Conservation (phyloP, 192 early-diverging fungal genomes). For the Podila epigama region DNA sequence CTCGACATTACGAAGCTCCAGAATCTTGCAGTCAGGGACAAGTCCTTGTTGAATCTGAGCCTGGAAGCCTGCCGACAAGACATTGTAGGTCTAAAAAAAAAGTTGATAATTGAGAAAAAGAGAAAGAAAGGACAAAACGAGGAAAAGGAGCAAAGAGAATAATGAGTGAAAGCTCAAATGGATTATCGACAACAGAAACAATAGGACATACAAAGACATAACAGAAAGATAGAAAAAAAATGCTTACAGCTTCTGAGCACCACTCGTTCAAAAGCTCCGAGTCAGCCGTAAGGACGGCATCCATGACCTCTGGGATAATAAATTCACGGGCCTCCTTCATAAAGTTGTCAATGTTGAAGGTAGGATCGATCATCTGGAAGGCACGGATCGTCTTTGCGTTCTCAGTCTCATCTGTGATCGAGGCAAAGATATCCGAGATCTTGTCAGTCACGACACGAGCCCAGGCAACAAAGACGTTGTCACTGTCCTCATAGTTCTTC, state of each 20-base stretch:
- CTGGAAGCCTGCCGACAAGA: slow-evolving; percentile 83
- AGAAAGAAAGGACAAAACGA: not conserved
- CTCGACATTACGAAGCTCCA: slow-evolving; percentile 92
- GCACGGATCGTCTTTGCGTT: slow-evolving; percentile 86
- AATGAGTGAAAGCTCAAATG: too few relatives aligned
- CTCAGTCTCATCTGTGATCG: slow-evolving; percentile 93
- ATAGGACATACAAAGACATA: too few relatives aligned
- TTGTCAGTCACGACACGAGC: slow-evolving; percentile 79
- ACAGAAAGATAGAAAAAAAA: too few relatives aligned
- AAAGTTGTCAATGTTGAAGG: slow-evolving; percentile 86
- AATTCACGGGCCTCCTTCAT: slow-evolving; percentile 91
- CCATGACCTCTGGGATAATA: slow-evolving; percentile 95
- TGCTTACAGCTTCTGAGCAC: slow-evolving; percentile 91
- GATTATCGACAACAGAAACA: too few relatives aligned
- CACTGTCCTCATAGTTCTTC: slow-evolving; percentile 87
- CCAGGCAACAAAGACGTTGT: slow-evolving; percentile 83
- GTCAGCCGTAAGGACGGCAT: slow-evolving; percentile 92
- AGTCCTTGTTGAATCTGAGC: slow-evolving; percentile 88
- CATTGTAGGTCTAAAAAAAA: slow-evolving; percentile 69
- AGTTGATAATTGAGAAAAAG: not conserved
- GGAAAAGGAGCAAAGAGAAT: too few relatives aligned
- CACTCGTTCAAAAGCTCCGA: slow-evolving; percentile 83
- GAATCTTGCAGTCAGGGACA: slow-evolving; percentile 91
- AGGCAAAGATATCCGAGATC: slow-evolving; percentile 74
- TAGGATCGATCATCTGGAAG: slow-evolving; percentile 85